Conservation (phyloP, 805 yeast species). For the Pichia gijzeniarum region DNA sequence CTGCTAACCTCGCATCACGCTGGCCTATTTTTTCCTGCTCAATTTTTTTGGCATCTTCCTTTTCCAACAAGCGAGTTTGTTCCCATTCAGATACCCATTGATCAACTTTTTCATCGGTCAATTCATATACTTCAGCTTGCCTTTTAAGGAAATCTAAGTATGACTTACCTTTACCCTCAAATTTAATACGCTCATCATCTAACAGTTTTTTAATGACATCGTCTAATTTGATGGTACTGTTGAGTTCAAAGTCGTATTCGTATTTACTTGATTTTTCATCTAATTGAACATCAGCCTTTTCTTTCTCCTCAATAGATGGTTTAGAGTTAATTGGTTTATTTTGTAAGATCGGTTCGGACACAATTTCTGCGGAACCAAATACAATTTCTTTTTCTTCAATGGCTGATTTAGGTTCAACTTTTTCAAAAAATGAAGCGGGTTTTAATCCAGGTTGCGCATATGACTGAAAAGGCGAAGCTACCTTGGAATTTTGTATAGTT, state of each 20-base stretch:
- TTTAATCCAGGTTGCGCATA: too few species aligned
- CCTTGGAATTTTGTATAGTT: too few species aligned
- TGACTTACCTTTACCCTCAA: neutral
- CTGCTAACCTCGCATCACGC: neutral
- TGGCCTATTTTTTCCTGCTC: constrained; percentile 6
- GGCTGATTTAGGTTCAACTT: too few species aligned
- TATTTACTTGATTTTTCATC: constrained; percentile 5
- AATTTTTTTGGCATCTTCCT: neutral
- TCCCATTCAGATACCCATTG: constrained; percentile 6
- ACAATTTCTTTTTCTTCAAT: too few species aligned
- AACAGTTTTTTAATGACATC: constrained; percentile 3
- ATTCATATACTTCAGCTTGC: neutral
- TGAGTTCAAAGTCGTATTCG: neutral
- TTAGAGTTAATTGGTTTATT: too few species aligned
- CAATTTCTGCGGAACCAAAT: too few species aligned
- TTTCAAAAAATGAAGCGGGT: too few species aligned
- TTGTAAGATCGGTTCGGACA: too few species aligned
- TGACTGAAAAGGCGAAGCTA: too few species aligned
- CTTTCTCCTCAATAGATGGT: too few species aligned
- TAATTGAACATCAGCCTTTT: neutral
- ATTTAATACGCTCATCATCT: neutral
- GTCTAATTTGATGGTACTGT: neutral
- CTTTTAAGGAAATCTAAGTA: neutral
- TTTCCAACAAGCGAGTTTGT: neutral
- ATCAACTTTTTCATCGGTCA: constrained; percentile 1